Evolutionary conservation across 495 filamentous ascomycete genomes (phyloP), one percentile per base, ranked within the genome.

Genomic region (Penicillium ochrochloron): DNA sequence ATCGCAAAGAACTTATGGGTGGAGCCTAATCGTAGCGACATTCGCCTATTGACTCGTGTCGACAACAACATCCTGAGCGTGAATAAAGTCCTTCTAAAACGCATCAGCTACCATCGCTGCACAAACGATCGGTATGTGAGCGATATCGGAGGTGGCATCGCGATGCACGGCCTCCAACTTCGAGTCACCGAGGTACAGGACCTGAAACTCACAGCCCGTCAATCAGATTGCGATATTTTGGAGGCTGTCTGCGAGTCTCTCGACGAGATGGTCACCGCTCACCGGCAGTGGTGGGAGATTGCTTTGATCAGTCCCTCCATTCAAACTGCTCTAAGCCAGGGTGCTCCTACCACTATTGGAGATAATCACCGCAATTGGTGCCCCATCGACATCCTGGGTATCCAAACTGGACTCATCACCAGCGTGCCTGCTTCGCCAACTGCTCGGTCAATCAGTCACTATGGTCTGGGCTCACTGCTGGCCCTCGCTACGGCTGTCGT

Each of bases 231-330:
- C 51, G 31, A 34, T 9, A 34, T 54, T 9, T 70, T 73, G 15
- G 64, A 70, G 29, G 77, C 77, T 5, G 68, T 66, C 9, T 69
- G 72, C 23, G 57, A 63, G 6, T 27, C 65, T 12, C 14, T 62
- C 4, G 25, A 55, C 1, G 70, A 74, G 3, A 80, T 82, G 78
- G 59, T 72, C 15, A 62, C 62, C 5, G 63, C 66, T 5, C 70
- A 75, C 9, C 68, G 73, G n/a, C 63, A 78, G 8, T 85, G 83
- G 82, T 84, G 79, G 68, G 74, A 79, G 52, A 76, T 74, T 14
- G 77, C 73, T 11, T 44, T 84, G 8, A 60, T 73, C 34, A 80
- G 75, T 39, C 62, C 61, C 11, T 48, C 64, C 5, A 54, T 54
- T 21, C 25, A 54, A 10, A 15, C 1, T 2, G 51, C 51, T 21